These are phyloP conservation scores for Wickerhamiella azyma DNA, from an alignment of 805 yeast species.

Conservation along the genomic window DNA sequence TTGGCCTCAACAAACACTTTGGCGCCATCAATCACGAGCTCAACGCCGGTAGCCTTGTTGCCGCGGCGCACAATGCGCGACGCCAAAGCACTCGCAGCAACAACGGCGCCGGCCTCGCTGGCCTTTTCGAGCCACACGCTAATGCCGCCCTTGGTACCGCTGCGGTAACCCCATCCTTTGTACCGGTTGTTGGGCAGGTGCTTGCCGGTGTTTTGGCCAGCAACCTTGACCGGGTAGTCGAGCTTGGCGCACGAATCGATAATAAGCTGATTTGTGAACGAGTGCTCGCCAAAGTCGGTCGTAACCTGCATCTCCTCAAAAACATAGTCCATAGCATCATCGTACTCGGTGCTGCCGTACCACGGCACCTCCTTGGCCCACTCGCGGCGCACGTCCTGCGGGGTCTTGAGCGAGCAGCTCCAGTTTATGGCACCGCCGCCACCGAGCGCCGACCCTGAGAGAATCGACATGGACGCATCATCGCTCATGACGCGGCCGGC, in stretches of 20 bases:
- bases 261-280: conserved; percentile 32
- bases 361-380: conserved; percentile 37
- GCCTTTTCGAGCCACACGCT: conserved; percentile 40
- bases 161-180: conserved; percentile 37
- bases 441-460: conserved; percentile 44
- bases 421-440: conserved; percentile 48
- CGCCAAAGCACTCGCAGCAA: conserved; percentile 36
- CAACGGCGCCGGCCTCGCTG: conserved; percentile 31
- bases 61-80: conserved; percentile 27
- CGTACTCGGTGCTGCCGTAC: conserved; percentile 33
- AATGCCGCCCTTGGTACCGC: conserved; percentile 38
- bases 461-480: conserved; percentile 27
- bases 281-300: conserved; percentile 29
- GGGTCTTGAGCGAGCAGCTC: conserved; percentile 40
- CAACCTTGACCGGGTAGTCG: conserved; percentile 30
- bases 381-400: conserved; percentile 37
- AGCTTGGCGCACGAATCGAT: conserved; percentile 34
- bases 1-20: conserved; percentile 29
- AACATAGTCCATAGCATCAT: conserved; percentile 34
- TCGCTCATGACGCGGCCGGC: conserved; percentile 28
- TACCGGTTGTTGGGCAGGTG: conserved; percentile 34
- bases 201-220: conserved; percentile 36
- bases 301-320: conserved; percentile 37
- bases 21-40: conserved; percentile 25
- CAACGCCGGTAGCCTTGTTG: conserved; percentile 35